These are phyloP conservation scores for Smallanthus sonchifolius DNA, from an alignment of 129 eudicot genomes.

Conservation along the genomic window DNA sequence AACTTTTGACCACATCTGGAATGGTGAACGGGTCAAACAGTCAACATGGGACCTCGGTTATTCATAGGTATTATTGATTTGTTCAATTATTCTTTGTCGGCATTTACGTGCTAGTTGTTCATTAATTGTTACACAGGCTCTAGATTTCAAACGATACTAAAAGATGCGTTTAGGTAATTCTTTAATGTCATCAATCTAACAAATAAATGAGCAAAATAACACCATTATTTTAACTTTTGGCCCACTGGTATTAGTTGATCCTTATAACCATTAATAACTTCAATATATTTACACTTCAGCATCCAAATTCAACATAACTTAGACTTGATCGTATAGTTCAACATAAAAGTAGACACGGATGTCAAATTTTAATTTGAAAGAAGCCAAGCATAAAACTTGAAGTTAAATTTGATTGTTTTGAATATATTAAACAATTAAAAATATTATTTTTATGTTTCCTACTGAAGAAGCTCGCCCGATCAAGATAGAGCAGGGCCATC, in stretches of 20 bases:
- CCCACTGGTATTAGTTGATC: background rate
- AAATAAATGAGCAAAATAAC: background rate
- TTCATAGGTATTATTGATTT: conserved; percentile 38
- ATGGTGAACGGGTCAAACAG: conserved; percentile 4
- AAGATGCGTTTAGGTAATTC: background rate
- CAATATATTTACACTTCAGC: too few relatives aligned
- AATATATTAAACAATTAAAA: background rate
- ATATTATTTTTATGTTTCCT: background rate
- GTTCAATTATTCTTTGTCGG: background rate
- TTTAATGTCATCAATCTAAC: background rate
- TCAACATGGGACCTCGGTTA: conserved; percentile 31
- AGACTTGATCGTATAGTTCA: too few relatives aligned
- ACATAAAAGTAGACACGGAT: too few relatives aligned
- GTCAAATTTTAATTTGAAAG: too few relatives aligned
- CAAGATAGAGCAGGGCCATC: conserved; percentile 80
- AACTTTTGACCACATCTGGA: conserved; percentile 31
- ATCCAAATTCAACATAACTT: too few relatives aligned
- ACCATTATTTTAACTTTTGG: background rate
- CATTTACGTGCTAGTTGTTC: background rate
- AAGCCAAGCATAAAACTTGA: too few relatives aligned
- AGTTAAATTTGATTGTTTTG: too few relatives aligned
- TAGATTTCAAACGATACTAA: background rate
- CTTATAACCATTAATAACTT: background rate
- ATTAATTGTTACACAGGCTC: background rate
- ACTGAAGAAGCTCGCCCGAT: conserved; percentile 39